Evolutionary conservation across 768 basidiomycete genomes (phyloP).

Genomic region (Pluteus cervinus): DNA sequence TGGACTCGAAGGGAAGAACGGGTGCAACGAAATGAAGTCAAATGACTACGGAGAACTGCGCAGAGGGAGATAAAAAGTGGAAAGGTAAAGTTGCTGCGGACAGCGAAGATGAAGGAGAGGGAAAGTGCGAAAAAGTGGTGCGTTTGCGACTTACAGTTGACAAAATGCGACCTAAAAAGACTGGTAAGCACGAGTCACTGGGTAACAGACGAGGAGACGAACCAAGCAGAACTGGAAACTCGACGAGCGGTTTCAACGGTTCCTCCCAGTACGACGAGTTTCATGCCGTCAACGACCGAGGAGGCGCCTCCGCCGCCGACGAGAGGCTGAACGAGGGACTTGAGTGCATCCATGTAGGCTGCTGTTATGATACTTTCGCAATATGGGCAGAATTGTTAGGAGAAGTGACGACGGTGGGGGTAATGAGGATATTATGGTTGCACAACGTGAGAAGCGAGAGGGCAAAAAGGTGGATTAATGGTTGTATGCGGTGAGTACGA

Average conservation of each 20-base stretch:
- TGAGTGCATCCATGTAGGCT: conserved; percentile 64
- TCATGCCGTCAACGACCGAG: conserved; percentile 83
- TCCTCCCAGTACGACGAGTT: conserved; percentile 83
- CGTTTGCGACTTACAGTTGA: conserved; percentile 60
- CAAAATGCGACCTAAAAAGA: conserved; percentile 65
- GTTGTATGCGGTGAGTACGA: too few relatives aligned
- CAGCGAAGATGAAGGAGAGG: too few relatives aligned
- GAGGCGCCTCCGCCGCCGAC: conserved; percentile 69
- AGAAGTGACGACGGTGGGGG: too few relatives aligned
- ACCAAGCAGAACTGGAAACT: conserved; percentile 81
- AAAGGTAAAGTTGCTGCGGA: too few relatives aligned
- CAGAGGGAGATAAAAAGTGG: conserved; percentile 3
- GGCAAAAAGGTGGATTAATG: too few relatives aligned
- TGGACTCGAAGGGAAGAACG: too few relatives aligned
- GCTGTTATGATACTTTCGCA: too few relatives aligned
- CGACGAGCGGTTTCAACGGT: conserved; percentile 83
- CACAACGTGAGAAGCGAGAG: too few relatives aligned
- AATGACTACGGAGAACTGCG: neutral
- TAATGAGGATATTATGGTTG: too few relatives aligned
- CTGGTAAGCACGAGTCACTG: conserved; percentile 4
- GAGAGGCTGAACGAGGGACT: conserved; percentile 76
- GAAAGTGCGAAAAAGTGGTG: too few relatives aligned
- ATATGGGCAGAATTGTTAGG: too few relatives aligned
- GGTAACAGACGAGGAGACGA: conserved; percentile 19
- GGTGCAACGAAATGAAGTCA: too few relatives aligned